Evolutionary conservation across 129 eudicot genomes (phyloP), one percentile per base, ranked within the genome.

Genomic region (Deinandra increscens): DNA sequence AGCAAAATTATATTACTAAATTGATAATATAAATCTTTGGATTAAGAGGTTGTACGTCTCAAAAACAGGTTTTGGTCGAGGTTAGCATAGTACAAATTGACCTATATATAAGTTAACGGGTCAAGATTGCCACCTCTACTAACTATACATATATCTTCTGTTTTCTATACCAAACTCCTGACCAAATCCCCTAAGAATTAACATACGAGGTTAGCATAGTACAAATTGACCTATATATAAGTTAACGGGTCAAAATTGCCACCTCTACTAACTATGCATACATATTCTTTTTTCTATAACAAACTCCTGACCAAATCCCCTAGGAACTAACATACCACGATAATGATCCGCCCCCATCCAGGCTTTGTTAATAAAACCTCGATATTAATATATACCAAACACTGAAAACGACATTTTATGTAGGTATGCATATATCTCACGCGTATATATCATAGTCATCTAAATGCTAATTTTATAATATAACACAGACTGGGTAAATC

Each of bases 241-340:
- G 38, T 15, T 3, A 15, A 17, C 4, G 50, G 23, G 44, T 69
- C 9, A 9, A 10, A 49, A 50, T 50, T 33, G 31, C 15, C 44
- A 48, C 7, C 33, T 50, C 61, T 42, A 44, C 66, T 63, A 38
- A 18, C 18, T 17, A 38, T 18, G 34, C 34, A 38, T 2, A 9
- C 18, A 62, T 39, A 9, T 62, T 38, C 68, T 38, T 38, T 62
- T 13, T 62, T 37, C 29, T 38, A 15, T 38, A 62, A 49, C 48
- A 37, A 62, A 62, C 48, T 62, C 29, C 67, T 37, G 6, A 9
- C 49, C 68, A 62, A 15, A 62, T 62, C 43, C 48, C 7, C 45
- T 60, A 61, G 36, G n/a, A 14, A 61, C 9, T 34, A 7, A 17
- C 49, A 38, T 38, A 18, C 31, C 26, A 37, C 1, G 7, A 23